phyloP scores from a whole-genome alignment of 2,329 filamentous ascomycete species.

The Nannizzia gypsea region DNA sequence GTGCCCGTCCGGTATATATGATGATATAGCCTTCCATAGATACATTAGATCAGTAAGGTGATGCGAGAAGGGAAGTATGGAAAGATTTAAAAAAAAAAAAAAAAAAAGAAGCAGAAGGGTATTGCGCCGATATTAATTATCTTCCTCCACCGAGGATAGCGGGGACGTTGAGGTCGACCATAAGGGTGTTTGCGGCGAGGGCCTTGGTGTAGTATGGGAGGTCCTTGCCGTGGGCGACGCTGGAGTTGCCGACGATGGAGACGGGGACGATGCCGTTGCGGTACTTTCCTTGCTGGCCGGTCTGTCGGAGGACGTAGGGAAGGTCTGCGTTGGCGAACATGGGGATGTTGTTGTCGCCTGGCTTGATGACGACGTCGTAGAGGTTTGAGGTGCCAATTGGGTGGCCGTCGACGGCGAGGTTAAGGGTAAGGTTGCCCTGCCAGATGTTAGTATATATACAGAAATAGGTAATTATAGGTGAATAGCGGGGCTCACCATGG shows the following conservation, averaged over 20 bases:
- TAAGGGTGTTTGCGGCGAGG: constrained; percentile 36
- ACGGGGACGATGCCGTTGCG: constrained; percentile 41
- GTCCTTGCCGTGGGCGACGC: constrained; percentile 38
- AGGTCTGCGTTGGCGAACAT: constrained; percentile 42
- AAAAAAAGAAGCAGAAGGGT: neutral
- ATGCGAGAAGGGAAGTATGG: too few relatives aligned
- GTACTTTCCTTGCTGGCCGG: constrained; percentile 26
- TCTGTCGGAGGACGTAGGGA: constrained; percentile 21
- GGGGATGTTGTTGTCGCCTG: constrained; percentile 42
- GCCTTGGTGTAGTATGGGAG: constrained; percentile 45
- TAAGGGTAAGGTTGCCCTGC: constrained; percentile 45
- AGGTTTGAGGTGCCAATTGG: constrained; percentile 41
- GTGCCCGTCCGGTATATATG: neutral
- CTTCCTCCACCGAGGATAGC: constrained; percentile 17
- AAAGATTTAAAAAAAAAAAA: neutral
- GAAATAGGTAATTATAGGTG: neutral
- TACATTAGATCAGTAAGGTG: neutral
- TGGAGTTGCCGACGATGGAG: constrained; percentile 39
- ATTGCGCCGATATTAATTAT: neutral
- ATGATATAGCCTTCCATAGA: neutral
- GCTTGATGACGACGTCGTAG: constrained; percentile 40
- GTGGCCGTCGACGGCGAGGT: constrained; percentile 38
- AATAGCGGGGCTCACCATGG: constrained; percentile 29
- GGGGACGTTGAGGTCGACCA: constrained; percentile 35
- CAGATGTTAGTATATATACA: neutral